Evolutionary conservation across 345 rosid genomes (phyloP), one percentile per base, ranked within the genome.

Genomic region (Hibiscus tridactylites): DNA sequence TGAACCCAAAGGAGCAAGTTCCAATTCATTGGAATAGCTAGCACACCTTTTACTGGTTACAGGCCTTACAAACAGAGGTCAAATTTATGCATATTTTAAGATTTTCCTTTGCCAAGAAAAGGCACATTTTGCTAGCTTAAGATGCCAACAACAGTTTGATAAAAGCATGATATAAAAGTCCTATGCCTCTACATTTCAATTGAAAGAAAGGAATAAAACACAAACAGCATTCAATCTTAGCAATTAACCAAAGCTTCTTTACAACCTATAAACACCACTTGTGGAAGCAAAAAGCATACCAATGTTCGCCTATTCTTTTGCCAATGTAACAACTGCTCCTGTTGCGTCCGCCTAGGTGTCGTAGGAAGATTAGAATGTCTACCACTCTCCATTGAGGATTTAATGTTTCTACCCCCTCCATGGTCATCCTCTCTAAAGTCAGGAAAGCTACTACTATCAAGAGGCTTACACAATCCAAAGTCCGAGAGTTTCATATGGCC

Each of bases 401-500:
- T 86, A 52, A 78, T 65, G 60, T 69, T 81, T 70, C 61, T 83
- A 5, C 72, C 81, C 29, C 65, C 74, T 71, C 81, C 78, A 71
- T 67, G 72, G 57, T 78, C 86, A 67, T 84, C 86, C 66, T 84
- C 88, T 58, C 77, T 83, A 39, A 88, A 78, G 65, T 82, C 79
- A 62, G 85, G 85, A 31, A 83, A 80, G 57, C 74, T 88, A 65
- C 81, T 83, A 74, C 85, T 84, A 71, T 88, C 90, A 71, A 88
- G 71, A 61, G 92, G 88, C 78, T 88, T 88, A 49, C 92, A 85
- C 75, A 88, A 77, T 57, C 92, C 92, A 81, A 88, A 88, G 79
- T 88, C 92, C 33, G 90, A 88, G 61, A 88, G 83, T 81, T 84
- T 85, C 84, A 86, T 85, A 83, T 86, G 90, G 42, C 92, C 90